A percentile compares a stretch with the other conserved stretches of the same genome.
Evolutionary conservation across 768 basidiomycete species (phyloP).

Genomic region (Psilocybe cubensis): DNA sequence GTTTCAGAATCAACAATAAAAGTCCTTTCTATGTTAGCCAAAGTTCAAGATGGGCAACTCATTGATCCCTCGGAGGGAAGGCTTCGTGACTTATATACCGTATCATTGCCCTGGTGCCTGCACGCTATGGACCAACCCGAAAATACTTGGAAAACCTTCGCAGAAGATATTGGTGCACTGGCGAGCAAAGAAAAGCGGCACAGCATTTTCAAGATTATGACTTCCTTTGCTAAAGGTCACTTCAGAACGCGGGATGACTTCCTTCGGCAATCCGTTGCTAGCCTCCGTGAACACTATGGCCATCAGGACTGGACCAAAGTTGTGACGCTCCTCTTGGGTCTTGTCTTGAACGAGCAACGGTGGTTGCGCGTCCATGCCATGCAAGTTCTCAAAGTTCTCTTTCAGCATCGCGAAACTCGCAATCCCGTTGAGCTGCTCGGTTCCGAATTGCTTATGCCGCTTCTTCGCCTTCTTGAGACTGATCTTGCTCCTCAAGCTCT

Average conservation of each 20-base stretch:
- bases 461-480: constrained; percentile 86
- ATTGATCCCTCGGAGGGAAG: constrained; percentile 75
- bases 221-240: constrained; percentile 81
- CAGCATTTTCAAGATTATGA: constrained; percentile 89
- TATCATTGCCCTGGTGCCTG: constrained; percentile 87
- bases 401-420: constrained; percentile 83
- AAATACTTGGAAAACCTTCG: constrained; percentile 66
- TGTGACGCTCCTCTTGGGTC: constrained; percentile 82
- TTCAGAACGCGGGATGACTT: constrained; percentile 95
- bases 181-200: constrained; percentile 73
- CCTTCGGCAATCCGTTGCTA: constrained; percentile 83
- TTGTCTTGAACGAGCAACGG: constrained; percentile 79
- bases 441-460: constrained; percentile 88
- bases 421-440: constrained; percentile 75
- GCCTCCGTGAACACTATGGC: constrained; percentile 85
- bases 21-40: constrained; percentile 65
- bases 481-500: constrained; percentile 85
- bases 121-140: constrained; percentile 77
- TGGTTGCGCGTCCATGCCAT: constrained; percentile 85
- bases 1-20: constrained; percentile 71
- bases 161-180: constrained; percentile 70
- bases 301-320: constrained; percentile 78
- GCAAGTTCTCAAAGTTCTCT: constrained; percentile 87
- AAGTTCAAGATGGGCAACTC: constrained; percentile 61
- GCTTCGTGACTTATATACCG: constrained; percentile 80